These are phyloP conservation scores for Botryobasidium botryosum DNA, from an alignment of 768 basidiomycete species.

Conservation along the genomic window DNA sequence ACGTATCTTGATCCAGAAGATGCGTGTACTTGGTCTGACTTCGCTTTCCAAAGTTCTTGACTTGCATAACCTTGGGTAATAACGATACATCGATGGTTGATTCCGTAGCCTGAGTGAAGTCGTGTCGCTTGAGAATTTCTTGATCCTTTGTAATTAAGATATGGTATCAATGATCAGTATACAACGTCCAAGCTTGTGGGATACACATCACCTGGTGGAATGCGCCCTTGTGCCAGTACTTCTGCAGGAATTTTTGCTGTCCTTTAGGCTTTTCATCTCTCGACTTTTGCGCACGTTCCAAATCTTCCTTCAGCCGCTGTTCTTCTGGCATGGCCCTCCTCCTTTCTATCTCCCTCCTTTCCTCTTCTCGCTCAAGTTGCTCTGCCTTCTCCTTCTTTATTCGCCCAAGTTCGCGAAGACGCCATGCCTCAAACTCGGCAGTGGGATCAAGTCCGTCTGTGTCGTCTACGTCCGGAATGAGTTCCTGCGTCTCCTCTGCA, in stretches of 20 bases:
- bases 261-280: constrained; percentile 84
- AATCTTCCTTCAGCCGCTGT: constrained; percentile 79
- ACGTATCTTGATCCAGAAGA: constrained; percentile 87
- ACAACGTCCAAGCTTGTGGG: too few relatives aligned
- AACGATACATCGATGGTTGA: constrained; percentile 76
- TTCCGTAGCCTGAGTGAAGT: constrained; percentile 80
- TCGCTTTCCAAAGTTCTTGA: constrained; percentile 84
- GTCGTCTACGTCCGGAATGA: constrained; percentile 82
- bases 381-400: constrained; percentile 92
- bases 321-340: constrained; percentile 86
- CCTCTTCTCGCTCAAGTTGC: constrained; percentile 59
- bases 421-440: constrained; percentile 91
- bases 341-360: constrained; percentile 82
- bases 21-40: constrained; percentile 94
- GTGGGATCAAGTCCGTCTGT: constrained; percentile 83
- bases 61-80: constrained; percentile 93
- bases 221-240: constrained; percentile 99
- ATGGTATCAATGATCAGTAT: not conserved
- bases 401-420: constrained; percentile 79
- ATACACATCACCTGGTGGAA: constrained; percentile 71
- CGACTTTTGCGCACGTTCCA: constrained; percentile 66
- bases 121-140: constrained; percentile 66
- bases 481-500: constrained; percentile 74
- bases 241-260: constrained; percentile 84
- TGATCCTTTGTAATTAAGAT: constrained; percentile 41